Base-by-base conservation (phyloP, 2,329 filamentous ascomycete species). In the Botrytis fabae region DNA sequence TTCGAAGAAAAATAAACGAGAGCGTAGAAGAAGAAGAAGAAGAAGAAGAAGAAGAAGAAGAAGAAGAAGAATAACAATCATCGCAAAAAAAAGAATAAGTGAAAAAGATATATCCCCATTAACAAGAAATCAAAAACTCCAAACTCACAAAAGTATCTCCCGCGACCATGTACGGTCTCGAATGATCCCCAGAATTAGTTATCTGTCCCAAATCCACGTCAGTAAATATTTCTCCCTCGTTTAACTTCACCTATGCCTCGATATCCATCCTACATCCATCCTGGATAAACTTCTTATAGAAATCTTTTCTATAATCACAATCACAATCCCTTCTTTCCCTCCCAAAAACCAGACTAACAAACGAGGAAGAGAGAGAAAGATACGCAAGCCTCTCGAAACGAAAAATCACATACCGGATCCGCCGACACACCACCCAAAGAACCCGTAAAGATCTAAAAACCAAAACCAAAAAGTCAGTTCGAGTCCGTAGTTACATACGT, bases 101-200 rank as follows among this genome's bases (percentile, higher is more conserved):
- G 51, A 18, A 62, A 40, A 25, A 35, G 4, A 51, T n/a, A 16
- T 51, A 5, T 14, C 25, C 48, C 46, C 25, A 4, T 2, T 25
- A 5, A 25, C n/a, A 68, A 54, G 20, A 22, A 46, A n/a, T 5
- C 48, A 12, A 20, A 20, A 14, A 40, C 25, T 61, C 35, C 25
- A 32, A 65, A 65, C 69, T 54, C 59, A 72, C 70, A 72, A 72
- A 72, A 51, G 38, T 72, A 51, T 69, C 54, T 1, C 62, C 70
- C 40, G 22, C 42, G 28, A 72, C 62, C 28, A 44, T 57, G 42
- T n/a, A 72, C 25, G 70, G 51, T 61, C 62, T 66, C 9, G 62
- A n/a, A 42, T 66, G 60, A 61, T 72, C 70, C 25, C 38, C 46
- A 2, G 62, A 68, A 28, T 72, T 72, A 6, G 70, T 72, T 51